These are phyloP conservation scores for Anthracocystis walkeri DNA, from an alignment of 1,284 basidiomycete species.

Conservation along the genomic window DNA sequence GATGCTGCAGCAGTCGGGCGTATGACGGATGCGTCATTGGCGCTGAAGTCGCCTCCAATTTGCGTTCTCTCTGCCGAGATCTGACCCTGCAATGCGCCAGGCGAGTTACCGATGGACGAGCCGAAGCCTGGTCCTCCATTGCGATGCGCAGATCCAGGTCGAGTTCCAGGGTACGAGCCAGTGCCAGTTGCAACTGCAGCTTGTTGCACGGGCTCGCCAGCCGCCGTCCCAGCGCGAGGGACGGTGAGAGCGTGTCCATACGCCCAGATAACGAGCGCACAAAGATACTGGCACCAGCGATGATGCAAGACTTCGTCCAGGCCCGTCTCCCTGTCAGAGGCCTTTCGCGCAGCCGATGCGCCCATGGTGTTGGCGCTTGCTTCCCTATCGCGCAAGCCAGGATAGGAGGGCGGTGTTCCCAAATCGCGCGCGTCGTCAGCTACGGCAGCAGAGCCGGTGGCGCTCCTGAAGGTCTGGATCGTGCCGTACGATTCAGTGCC, in stretches of 20 bases:
- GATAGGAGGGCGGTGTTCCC: constrained; percentile 1
- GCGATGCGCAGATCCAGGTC: constrained; percentile 23
- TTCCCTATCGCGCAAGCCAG: constrained; percentile 22
- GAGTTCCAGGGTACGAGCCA: constrained; percentile 9
- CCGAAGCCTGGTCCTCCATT: constrained; percentile 7
- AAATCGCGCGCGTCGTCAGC: constrained; percentile 21
- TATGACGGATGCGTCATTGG: constrained; percentile 1
- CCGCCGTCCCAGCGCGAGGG: constrained; percentile 20
- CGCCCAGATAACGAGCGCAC: constrained; percentile 56
- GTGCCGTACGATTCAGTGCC: constrained; percentile 47
- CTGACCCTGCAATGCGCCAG: constrained; percentile 30
- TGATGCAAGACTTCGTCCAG: constrained; percentile 57
- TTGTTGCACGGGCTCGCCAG: constrained; percentile 4
- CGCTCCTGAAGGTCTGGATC: constrained; percentile 27
- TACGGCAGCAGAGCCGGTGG: background rate
- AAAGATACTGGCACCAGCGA: constrained; percentile 55
- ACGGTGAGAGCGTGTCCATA: constrained; percentile 54
- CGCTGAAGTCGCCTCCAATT: constrained; percentile 14
- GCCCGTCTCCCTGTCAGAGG: constrained; percentile 31
- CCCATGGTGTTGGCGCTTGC: constrained; percentile 4
- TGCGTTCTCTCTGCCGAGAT: constrained; percentile 31
- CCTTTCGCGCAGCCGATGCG: constrained; percentile 16
- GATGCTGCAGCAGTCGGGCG: constrained; percentile 2
- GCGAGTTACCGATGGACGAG: constrained; percentile 17
- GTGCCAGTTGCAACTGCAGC: background rate